Conservation (phyloP, 2,329 filamentous ascomycete genomes). For the Beauveria caledonica region DNA sequence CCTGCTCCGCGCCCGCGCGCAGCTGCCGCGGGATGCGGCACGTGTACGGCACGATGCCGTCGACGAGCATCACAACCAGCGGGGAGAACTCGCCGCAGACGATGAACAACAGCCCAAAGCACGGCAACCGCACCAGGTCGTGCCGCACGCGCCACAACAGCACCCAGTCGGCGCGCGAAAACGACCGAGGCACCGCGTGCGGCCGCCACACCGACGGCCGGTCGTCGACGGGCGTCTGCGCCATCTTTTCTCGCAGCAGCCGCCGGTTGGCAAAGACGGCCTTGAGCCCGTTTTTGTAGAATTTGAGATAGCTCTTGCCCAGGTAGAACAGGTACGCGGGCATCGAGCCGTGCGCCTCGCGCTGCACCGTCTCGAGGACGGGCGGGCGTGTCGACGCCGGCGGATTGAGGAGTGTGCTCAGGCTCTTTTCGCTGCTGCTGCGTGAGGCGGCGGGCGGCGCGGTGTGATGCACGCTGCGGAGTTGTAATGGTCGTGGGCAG, state of each 20-base stretch:
- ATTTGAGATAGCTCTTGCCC: slow-evolving; percentile 69
- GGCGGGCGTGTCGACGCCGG: slow-evolving; percentile 66
- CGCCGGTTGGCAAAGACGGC: slow-evolving; percentile 62
- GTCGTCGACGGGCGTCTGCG: slow-evolving; percentile 45
- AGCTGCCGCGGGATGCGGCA: slow-evolving; percentile 78
- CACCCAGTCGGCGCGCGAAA: slow-evolving; percentile 61
- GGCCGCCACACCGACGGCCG: slow-evolving; percentile 32
- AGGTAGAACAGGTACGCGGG: slow-evolving; percentile 46
- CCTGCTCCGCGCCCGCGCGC: slow-evolving; percentile 43
- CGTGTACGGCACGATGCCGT: slow-evolving; percentile 64
- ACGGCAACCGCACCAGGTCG: slow-evolving; percentile 69
- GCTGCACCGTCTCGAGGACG: slow-evolving; percentile 53
- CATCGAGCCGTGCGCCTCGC: slow-evolving; percentile 28
- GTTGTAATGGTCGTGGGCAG: neutral
- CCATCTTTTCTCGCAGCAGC: slow-evolving; percentile 37
- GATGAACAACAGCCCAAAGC: slow-evolving; percentile 68
- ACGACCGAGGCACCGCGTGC: slow-evolving; percentile 24
- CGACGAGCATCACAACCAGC: slow-evolving; percentile 63
- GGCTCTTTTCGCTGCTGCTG: slow-evolving; percentile 19
- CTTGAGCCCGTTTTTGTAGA: slow-evolving; percentile 82
- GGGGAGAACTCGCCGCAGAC: slow-evolving; percentile 84
- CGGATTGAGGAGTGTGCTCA: slow-evolving; percentile 53
- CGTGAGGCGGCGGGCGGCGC: slow-evolving; percentile 9
- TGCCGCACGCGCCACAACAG: slow-evolving; percentile 58
- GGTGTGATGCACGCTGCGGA: slow-evolving; percentile 11